Percentiles rank a stretch among this genome's conserved stretches.
Evolutionary conservation across 73 alveolate species (phyloP).

Genomic region (Paramecium octaurelia): DNA sequence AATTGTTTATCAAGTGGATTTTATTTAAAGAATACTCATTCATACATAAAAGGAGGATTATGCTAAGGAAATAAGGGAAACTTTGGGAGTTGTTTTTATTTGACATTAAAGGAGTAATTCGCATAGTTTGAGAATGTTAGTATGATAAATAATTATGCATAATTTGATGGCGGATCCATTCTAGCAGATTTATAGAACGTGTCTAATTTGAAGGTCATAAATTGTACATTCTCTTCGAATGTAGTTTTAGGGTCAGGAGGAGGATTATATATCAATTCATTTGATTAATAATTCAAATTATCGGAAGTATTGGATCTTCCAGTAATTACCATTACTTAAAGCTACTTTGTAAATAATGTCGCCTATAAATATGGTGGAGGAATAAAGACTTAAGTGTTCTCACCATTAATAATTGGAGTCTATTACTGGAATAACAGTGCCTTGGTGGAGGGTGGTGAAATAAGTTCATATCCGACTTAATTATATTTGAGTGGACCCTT

Average conservation of each 20-base stretch:
- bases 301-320: background rate
- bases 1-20: background rate
- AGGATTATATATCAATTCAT: background rate
- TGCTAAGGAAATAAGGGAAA: background rate
- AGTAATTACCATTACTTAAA: background rate
- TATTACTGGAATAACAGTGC: background rate
- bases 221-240: background rate
- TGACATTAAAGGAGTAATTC: background rate
- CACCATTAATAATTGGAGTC: background rate
- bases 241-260: background rate
- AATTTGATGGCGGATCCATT: background rate
- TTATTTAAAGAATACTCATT: background rate
- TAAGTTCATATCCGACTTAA: background rate
- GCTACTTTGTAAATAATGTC: background rate
- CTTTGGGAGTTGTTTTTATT: background rate
- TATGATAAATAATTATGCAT: background rate
- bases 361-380: slow-evolving; percentile 31
- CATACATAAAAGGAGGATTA: background rate
- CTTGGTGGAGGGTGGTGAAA: background rate
- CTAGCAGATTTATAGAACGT: background rate
- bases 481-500: background rate
- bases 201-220: background rate
- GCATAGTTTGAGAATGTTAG: background rate
- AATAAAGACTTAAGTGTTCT: background rate
- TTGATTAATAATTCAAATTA: background rate